A percentile compares a stretch with the other conserved stretches of the same genome.
phyloP scores from a whole-genome alignment of 2,329 filamentous ascomycete genomes.

The Cladosporium sp. region DNA sequence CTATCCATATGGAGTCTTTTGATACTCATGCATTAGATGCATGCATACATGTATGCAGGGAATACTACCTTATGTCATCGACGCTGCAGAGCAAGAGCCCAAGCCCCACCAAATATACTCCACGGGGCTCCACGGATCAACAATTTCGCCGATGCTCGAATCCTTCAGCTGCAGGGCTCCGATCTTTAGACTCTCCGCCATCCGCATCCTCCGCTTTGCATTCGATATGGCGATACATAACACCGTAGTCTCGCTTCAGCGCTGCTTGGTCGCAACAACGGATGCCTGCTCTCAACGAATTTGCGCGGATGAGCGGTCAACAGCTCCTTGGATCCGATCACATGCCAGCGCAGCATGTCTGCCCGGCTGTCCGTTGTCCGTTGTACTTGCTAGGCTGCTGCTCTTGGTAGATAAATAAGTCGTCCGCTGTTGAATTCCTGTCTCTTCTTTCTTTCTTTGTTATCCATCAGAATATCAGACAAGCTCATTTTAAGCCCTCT shows the following conservation, averaged over 20 bases:
- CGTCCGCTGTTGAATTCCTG: background rate
- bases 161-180: background rate
- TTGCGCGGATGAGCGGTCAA: conserved; percentile 6
- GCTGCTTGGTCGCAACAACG: conserved; percentile 4
- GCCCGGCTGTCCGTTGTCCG: background rate
- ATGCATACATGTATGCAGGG: too few relatives aligned
- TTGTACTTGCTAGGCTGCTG: background rate
- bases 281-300: conserved; percentile 10
- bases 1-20: too few relatives aligned
- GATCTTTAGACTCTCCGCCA: conserved; percentile 2
- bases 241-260: conserved; percentile 10
- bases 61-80: too few relatives aligned
- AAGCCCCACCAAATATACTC: background rate
- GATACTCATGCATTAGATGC: too few relatives aligned
- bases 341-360: conserved; percentile 9
- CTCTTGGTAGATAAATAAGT: conserved; percentile 7
- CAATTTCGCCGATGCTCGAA: background rate
- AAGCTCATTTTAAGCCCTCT: background rate
- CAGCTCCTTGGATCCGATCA: background rate
- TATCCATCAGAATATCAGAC: background rate
- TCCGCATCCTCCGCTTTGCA: conserved; percentile 5
- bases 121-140: conserved; percentile 5
- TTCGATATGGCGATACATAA: conserved; percentile 10
- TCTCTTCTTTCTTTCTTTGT: conserved; percentile 4
- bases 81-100: too few relatives aligned